phyloP scores from a whole-genome alignment of 495 filamentous ascomycete genomes.

The Darksidea phi region DNA sequence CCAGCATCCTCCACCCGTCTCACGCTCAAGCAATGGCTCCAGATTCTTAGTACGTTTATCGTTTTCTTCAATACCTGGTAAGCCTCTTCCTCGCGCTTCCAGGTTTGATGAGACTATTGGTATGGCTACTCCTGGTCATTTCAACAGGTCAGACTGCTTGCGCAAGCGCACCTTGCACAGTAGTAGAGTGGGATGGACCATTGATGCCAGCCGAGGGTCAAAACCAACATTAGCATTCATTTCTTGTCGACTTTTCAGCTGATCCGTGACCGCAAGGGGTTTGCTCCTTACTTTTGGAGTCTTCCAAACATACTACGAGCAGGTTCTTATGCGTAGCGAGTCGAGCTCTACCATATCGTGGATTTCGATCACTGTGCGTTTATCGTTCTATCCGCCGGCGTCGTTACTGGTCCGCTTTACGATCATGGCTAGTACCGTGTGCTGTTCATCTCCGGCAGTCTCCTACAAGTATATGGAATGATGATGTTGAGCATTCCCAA shows the following conservation, averaged over 20 bases:
- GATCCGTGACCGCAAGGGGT: not conserved
- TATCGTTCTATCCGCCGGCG: constrained; percentile 38
- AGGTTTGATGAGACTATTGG: too few species aligned
- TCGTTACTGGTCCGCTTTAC: constrained; percentile 37
- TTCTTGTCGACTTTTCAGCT: not conserved
- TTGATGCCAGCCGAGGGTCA: too few species aligned
- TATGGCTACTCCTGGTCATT: too few species aligned
- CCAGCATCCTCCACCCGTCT: not conserved
- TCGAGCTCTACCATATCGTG: constrained; percentile 40
- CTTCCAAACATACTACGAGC: constrained; percentile 41
- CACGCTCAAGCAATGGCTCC: constrained; percentile 4
- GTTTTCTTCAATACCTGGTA: constrained; percentile 23
- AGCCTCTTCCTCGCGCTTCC: too few species aligned
- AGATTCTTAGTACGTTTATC: constrained; percentile 11
- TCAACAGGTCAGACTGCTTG: too few species aligned
- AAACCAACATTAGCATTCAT: too few species aligned
- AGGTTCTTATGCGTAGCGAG: constrained; percentile 12
- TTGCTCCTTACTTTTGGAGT: constrained; percentile 35
- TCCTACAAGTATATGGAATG: constrained; percentile 63
- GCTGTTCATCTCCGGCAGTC: constrained; percentile 55
- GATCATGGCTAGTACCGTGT: constrained; percentile 34
- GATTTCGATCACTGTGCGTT: constrained; percentile 41
- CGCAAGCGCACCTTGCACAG: too few species aligned
- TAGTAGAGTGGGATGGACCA: not conserved
- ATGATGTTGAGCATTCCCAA: constrained; percentile 67